Base-by-base conservation (phyloP, 371 early-diverging fungal genomes). In the Mucor circinelloides region DNA sequence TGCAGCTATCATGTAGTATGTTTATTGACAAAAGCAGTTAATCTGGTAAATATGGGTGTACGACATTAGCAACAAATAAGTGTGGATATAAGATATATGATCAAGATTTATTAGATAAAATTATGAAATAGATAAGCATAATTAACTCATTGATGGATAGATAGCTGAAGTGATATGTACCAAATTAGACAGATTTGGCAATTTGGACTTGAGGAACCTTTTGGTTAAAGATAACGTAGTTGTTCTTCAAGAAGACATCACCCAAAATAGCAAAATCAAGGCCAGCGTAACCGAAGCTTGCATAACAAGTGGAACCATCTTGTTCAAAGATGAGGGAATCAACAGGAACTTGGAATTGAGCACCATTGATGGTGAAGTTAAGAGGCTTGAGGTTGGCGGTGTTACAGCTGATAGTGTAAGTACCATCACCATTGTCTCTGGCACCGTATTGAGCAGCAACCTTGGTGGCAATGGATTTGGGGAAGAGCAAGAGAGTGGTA, bases 401-500 rank as follows among this genome's bases (percentile, higher is more conserved):
- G n/a, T 72, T 40, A 50, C 72, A 68, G 25, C 40, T 52, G 38
- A 75, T 72, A 30, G 58, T 69, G 40, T 69, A 75, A 32, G 75
- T 69, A 44, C 75, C 75, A 42, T 75, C 75, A 36, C 69, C 66
- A n/a, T 72, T 72, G 58, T 69, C 72, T 0, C 17, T 57, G 34
- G 75, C 75, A 50, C 63, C 66, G 17, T 71, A 69, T 27, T 64
- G 58, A 1, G 46, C 50, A 44, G 75, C 75, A 25, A 75, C 59
- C 13, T 59, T 62, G 23, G 42, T 58, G 15, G 84, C 85, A 9
- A 82, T 68, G 19, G 69, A 55, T 6, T 76, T 71, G 38, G 82
- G 78, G 48, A 87, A 78, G 27, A 89, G 73, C 68, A 89, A 75
- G 27, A 89, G 73, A 7, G 87, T 88, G 46, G 89, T 88, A 36